These are phyloP conservation scores for Collybia mongolica DNA, from an alignment of 768 basidiomycete genomes.

Conservation along the genomic window DNA sequence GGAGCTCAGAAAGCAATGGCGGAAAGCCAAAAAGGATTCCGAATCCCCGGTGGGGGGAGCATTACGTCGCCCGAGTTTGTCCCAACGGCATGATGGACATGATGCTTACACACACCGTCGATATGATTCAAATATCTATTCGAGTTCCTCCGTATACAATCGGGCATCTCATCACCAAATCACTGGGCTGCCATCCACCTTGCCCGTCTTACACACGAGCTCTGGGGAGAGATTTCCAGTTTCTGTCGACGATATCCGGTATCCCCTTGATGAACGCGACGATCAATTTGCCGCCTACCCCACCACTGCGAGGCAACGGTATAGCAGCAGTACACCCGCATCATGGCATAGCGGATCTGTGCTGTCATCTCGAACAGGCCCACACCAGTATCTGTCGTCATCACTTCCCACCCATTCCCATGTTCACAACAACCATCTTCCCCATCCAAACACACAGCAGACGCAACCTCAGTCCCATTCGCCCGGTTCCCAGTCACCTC, in stretches of 20 bases:
- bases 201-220: conserved; percentile 22
- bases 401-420: conserved; percentile 21
- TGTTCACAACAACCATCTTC: conserved; percentile 26
- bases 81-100: conserved; percentile 27
- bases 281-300: conserved; percentile 22
- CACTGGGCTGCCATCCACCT: conserved; percentile 26
- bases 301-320: conserved; percentile 28
- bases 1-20: conserved; percentile 95
- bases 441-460: conserved; percentile 21
- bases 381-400: conserved; percentile 24
- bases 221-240: conserved; percentile 26
- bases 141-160: conserved; percentile 14
- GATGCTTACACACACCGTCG: conserved; percentile 27
- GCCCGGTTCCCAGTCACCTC: conserved; percentile 20
- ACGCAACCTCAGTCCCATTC: conserved; percentile 14
- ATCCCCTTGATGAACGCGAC: conserved; percentile 29
- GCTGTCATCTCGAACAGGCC: conserved; percentile 18
- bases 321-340: conserved; percentile 18
- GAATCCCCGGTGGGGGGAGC: conserved; percentile 25
- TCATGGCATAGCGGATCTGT: conserved; percentile 33
- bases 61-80: conserved; percentile 31
- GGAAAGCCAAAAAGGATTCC: conserved; percentile 86
- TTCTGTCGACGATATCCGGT: conserved; percentile 30
- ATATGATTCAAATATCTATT: conserved; percentile 23
- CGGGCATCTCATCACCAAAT: conserved; percentile 24